Base-by-base conservation (phyloP, 2,329 filamentous ascomycete genomes). In the Scedosporium boydii region DNA sequence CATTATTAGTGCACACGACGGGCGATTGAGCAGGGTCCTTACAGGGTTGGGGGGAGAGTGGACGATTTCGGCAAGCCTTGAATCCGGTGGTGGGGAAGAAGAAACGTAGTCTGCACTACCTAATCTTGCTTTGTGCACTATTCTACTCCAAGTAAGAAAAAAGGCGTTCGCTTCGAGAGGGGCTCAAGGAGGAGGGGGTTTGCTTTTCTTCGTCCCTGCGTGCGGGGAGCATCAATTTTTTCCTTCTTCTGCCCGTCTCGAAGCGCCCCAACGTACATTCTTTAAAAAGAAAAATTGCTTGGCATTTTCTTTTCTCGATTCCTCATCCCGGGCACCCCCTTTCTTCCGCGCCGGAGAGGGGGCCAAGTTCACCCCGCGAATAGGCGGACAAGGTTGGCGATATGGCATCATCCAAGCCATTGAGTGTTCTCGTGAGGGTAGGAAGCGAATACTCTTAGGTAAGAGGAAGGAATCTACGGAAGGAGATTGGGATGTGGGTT, bases 381-480 rank as follows among this genome's bases (percentile, higher is more conserved):
- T 48, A 7, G 51, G 23, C 18, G 51, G 51, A 1, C 23, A 23
- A 14, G 51, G 51, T 55, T 55, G 6, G 21, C n/a, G 51, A 55
- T 7, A 55, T 55, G 51, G 51, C 51, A 55, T 55, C 51, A 55
- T 55, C 51, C 51, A 55, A 55, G 51, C 51, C 23, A 55, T 55
- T 23, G 51, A 55, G 34, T 55, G 51, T 23, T 23, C 21, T 26
- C 51, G 51, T 26, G 51, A 55, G 51, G 51, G 51, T 55, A 55
- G 51, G 4, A 16, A 29, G 51, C 12, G 51, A 55, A 23, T 55
- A 55, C 51, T 55, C 51, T 55, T 55, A 55, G 18, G 51, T 55
- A 55, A 55, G 51, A 55, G 51, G n/a, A 23, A 23, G 51, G 34
- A 38, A 38, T 38, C 34, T 38, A 38, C 34, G 34, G 34, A 38